phyloP scores from a whole-genome alignment of 2,329 filamentous ascomycete species.

The Diaporthe vaccinii region DNA sequence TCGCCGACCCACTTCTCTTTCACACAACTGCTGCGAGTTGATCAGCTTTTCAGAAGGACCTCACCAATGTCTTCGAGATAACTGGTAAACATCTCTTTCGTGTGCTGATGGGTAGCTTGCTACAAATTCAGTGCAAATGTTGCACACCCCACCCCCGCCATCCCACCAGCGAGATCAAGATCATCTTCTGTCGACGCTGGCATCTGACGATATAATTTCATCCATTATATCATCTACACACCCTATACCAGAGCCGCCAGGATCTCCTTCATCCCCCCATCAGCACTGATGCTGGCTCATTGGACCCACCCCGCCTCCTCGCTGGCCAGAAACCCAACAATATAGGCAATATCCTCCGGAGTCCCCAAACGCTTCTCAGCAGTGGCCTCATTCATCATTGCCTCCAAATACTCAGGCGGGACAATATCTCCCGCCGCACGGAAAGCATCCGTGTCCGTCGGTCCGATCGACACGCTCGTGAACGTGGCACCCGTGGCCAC shows the following conservation, averaged over 20 bases:
- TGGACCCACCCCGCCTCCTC: not conserved
- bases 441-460: not conserved
- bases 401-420: not conserved
- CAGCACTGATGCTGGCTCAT: not conserved
- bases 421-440: not conserved
- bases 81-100: too few relatives aligned
- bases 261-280: not conserved
- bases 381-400: not conserved
- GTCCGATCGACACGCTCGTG: not conserved
- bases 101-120: too few relatives aligned
- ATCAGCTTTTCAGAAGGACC: too few relatives aligned
- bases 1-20: too few relatives aligned
- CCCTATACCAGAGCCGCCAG: not conserved
- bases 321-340: conserved; percentile 5
- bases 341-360: not conserved
- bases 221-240: not conserved
- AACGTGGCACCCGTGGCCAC: not conserved
- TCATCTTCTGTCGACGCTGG: not conserved
- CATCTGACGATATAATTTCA: not conserved
- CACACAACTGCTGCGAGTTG: too few relatives aligned
- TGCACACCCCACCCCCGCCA: too few relatives aligned
- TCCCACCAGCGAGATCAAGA: not conserved
- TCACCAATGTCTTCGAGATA: too few relatives aligned
- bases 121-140: too few relatives aligned
- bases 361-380: not conserved